Base-by-base conservation (phyloP, 495 filamentous ascomycete species). In the Trypethelium eluteriae region DNA sequence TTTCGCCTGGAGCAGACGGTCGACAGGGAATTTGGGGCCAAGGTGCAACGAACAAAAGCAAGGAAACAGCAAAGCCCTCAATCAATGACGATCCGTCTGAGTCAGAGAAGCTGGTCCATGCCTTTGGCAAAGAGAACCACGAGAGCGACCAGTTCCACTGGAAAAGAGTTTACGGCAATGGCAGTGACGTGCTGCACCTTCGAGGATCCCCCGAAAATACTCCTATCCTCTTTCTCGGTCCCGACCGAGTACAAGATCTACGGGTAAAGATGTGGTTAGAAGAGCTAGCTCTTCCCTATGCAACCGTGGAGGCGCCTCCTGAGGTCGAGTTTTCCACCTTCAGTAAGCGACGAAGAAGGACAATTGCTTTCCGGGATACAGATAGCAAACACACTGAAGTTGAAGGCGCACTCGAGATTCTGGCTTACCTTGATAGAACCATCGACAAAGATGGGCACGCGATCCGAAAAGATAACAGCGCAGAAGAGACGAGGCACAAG, bases 41-140 rank as follows among this genome's bases (percentile, higher is more conserved):
- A 77, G 94, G 94, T 4, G 95, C 93, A 2, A 82, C 81, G 0
- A 73, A 78, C 11, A 98, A 97, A 76, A 78, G 76, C 0, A 77
- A 79, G 16, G 78, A 79, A 0, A 70, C 77, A 0, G 90, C 92
- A 2, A 75, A 78, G 10, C 70, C 76, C 0, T 87, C 96, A 4
- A 75, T 90, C 49, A 91, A 90, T 67, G 91, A 86, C 0, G 82
- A 90, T 64, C 79, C 81, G 0, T 76, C 79, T 9, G 83, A 90
- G 65, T 86, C 88, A 0, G 84, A 92, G 65, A 76, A 74, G 39
- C 82, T 98, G 75, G 80, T 98, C 49, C 79, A 78, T 44, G 89
- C 89, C 0, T 98, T 98, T 75, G 90, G 92, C 3, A 82, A 81
- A 18, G 94, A 98, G 77, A 98, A 98, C 70, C 87, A 89, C 57